Conservation (phyloP, 352 stramenopile species). For the Globisporangium spinosum region DNA sequence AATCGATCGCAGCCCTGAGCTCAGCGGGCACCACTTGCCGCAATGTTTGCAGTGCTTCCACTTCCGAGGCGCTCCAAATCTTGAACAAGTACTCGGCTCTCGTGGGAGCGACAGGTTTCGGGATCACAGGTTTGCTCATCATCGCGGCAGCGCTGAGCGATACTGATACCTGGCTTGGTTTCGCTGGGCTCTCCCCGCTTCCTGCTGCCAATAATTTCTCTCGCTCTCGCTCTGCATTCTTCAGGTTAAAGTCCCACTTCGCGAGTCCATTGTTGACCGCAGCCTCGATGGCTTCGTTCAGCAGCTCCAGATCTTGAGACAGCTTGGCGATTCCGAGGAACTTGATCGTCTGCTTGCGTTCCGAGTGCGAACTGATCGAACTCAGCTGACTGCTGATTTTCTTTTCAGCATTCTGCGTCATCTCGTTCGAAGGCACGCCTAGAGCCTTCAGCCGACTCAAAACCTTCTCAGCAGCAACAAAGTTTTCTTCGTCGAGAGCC, state of each 20-base stretch:
- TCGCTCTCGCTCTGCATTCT: slow-evolving; percentile 65
- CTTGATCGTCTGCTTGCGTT: slow-evolving; percentile 77
- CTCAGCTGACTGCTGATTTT: slow-evolving; percentile 27
- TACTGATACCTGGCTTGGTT: not conserved
- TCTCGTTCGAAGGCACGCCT: slow-evolving; percentile 31
- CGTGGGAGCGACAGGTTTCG: slow-evolving; percentile 2
- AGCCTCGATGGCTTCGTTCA: slow-evolving; percentile 65
- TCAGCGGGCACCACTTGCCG: slow-evolving; percentile 18
- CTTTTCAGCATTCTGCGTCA: slow-evolving; percentile 29
- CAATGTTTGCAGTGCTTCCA: slow-evolving; percentile 27
- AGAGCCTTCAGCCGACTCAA: slow-evolving; percentile 39
- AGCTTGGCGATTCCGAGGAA: slow-evolving; percentile 68
- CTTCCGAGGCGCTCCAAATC: slow-evolving; percentile 35
- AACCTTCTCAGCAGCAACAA: slow-evolving; percentile 55
- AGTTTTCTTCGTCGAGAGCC: slow-evolving; percentile 64
- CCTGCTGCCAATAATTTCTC: slow-evolving; percentile 45
- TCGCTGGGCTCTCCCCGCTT: slow-evolving; percentile 6
- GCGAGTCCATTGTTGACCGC: slow-evolving; percentile 55
- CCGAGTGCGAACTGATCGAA: slow-evolving; percentile 39
- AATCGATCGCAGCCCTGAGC: slow-evolving; percentile 29
- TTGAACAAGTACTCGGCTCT: slow-evolving; percentile 32
- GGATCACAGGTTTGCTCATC: slow-evolving; percentile 11
- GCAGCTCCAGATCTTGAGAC: slow-evolving; percentile 59
- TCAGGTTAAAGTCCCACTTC: slow-evolving; percentile 82
- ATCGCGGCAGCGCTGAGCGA: not conserved